These are phyloP conservation scores for Fusarium dimerum DNA, from an alignment of 2,329 filamentous ascomycete genomes.

Conservation along the genomic window DNA sequence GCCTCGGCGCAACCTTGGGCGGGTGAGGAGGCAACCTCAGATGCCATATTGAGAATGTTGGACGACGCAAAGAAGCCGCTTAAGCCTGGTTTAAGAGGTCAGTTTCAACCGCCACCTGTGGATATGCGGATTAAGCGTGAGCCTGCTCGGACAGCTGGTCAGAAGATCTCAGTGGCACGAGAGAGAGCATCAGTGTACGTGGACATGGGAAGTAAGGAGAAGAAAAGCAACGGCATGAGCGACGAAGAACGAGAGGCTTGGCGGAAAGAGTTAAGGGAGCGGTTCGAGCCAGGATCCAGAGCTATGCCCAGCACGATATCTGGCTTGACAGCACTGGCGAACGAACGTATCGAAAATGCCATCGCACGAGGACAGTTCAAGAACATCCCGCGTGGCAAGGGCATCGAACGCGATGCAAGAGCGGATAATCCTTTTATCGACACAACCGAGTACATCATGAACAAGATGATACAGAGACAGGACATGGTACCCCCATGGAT, in stretches of 20 bases:
- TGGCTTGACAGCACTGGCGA: conserved; percentile 80
- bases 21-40: conserved; percentile 72
- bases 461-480: conserved; percentile 96
- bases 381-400: conserved; percentile 78
- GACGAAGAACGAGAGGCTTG: conserved; percentile 73
- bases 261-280: conserved; percentile 73
- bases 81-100: conserved; percentile 47
- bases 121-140: conserved; percentile 52
- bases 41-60: conserved; percentile 82
- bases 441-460: conserved; percentile 97
- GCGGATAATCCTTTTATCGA: conserved; percentile 89
- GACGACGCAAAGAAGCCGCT: conserved; percentile 77
- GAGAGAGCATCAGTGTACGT: conserved; percentile 59
- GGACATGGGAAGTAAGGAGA: conserved; percentile 49
- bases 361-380: conserved; percentile 88
- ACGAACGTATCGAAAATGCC: conserved; percentile 90
- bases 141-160: conserved; percentile 42
- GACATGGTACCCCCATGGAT: conserved; percentile 98
- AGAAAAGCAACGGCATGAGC: conserved; percentile 54
- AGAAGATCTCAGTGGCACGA: conserved; percentile 54
- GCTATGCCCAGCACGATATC: conserved; percentile 74
- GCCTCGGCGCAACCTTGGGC: conserved; percentile 74
- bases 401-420: conserved; percentile 77
- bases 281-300: conserved; percentile 73
- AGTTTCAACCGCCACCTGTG: conserved; percentile 48